phyloP scores from a whole-genome alignment of 2,329 filamentous ascomycete genomes.

The Xylariaceae sp. region DNA sequence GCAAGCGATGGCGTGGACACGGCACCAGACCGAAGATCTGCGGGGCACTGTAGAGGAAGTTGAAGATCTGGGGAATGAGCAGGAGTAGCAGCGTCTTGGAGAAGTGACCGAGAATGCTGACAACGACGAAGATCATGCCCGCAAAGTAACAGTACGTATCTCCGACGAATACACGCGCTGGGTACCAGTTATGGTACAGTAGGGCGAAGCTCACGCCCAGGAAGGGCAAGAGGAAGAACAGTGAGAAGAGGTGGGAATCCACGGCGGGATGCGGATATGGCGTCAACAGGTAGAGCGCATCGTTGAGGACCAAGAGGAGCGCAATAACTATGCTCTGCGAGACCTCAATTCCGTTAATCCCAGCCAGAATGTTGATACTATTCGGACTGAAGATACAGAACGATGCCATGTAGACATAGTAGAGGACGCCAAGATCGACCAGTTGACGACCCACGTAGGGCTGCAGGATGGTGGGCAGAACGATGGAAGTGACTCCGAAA shows the following conservation, averaged over 20 bases:
- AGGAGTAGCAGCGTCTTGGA: constrained; percentile 92
- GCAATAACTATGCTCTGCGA: constrained; percentile 90
- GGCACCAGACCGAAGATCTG: constrained; percentile 87
- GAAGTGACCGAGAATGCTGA: constrained; percentile 95
- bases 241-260: constrained; percentile 91
- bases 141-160: constrained; percentile 99
- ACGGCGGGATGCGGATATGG: constrained; percentile 88
- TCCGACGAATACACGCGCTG: constrained; percentile 89
- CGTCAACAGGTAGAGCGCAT: constrained; percentile 77
- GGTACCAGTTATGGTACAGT: constrained; percentile 91
- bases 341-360: constrained; percentile 98
- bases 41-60: constrained; percentile 89
- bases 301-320: constrained; percentile 76
- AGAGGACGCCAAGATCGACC: constrained; percentile 73
- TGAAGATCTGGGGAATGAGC: constrained; percentile 90
- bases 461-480: constrained; percentile 80
- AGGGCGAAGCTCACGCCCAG: constrained; percentile 86
- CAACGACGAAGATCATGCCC: constrained; percentile 97
- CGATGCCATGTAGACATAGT: constrained; percentile 96
- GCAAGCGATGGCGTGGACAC: constrained; percentile 87
- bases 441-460: constrained; percentile 73
- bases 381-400: constrained; percentile 97
- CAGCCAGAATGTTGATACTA: constrained; percentile 98
- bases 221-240: constrained; percentile 92
- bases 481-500: constrained; percentile 93